phyloP scores from a whole-genome alignment of 1,284 basidiomycete genomes.

The Apiotrichum montevideense region DNA sequence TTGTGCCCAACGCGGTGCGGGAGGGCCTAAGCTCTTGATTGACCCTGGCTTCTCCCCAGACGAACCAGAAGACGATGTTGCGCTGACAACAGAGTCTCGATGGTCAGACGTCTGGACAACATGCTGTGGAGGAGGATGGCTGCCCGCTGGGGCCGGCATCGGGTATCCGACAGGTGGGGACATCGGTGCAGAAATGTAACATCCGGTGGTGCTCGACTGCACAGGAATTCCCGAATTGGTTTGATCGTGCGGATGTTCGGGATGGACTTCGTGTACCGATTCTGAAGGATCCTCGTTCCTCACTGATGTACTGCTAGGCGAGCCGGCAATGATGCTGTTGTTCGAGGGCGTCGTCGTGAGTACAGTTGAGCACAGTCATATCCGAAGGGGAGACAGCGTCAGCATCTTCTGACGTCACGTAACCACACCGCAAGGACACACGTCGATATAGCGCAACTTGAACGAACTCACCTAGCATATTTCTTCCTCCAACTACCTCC shows the following conservation, averaged over 20 bases:
- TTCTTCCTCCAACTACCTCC: slow-evolving; percentile 29
- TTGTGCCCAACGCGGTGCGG: slow-evolving; percentile 36
- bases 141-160: slow-evolving; percentile 4
- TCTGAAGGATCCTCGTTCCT: too few species aligned
- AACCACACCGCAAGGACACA: background rate
- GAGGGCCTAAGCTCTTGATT: slow-evolving; percentile 9
- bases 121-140: background rate
- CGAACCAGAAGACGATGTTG: slow-evolving; percentile 14
- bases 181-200: slow-evolving; percentile 36
- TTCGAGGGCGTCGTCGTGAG: background rate
- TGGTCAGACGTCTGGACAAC: slow-evolving; percentile 3
- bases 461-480: slow-evolving; percentile 33
- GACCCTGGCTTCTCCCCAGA: slow-evolving; percentile 7
- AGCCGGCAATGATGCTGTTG: background rate
- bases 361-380: background rate
- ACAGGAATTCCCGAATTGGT: background rate
- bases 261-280: background rate
- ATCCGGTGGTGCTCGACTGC: slow-evolving; percentile 27
- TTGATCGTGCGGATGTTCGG: background rate
- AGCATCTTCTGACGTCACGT: slow-evolving; percentile 5
- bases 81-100: slow-evolving; percentile 12
- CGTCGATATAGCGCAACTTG: background rate
- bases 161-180: slow-evolving; percentile 16
- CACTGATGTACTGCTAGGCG: background rate
- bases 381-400: background rate